Base-by-base conservation (phyloP, 371 early-diverging fungal genomes). In the Mortierella sp. region DNA sequence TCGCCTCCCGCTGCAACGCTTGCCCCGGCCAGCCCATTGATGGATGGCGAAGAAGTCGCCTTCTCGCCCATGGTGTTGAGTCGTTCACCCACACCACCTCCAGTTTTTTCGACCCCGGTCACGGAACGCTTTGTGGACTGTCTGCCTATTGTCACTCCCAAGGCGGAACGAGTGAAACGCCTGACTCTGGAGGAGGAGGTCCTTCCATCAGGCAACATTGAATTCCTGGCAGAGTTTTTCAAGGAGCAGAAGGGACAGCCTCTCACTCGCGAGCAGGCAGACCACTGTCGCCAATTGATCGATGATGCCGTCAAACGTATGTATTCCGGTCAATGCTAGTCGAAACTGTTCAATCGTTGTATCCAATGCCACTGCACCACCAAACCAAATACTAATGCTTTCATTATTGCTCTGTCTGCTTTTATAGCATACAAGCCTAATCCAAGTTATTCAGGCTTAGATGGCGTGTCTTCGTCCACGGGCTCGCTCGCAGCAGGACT, bases 61-160 rank as follows among this genome's bases (percentile, higher is more conserved):
- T 79, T 79, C 47, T 79, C 79, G 6, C 79, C 79, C 47, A 71
- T 71, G 70, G 61, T 58, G 19, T 67, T 68, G 64, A 79, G 70
- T 39, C 69, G 73, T 13, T 45, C 70, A 0, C 45, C 66, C 31
- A 79, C 58, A 9, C 70, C 70, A n/a, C 5, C n/a, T 5, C 48
- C 26, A 16, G 47, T 24, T 31, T 8, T 41, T 2, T 31, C 61
- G 9, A 69, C 70, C 40, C 64, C 69, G 22, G 8, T 31, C 10
- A 70, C n/a, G 40, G 74, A 79, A 19, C 55, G 26, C 11, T 66
- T 66, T 66, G 66, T 69, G 47, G 74, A 79, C 45, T 66, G 68
- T 52, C 61, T 66, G 26, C 70, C 79, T 2, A 69, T 70, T 16
- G 65, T 68, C 11, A 67, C 77, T 10, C 77, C 72, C 4, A 67